A percentile compares a stretch with the other conserved stretches of the same genome.
These are phyloP conservation scores for Ganoderma meredithae DNA, from an alignment of 1,284 basidiomycete species.

Conservation along the genomic window DNA sequence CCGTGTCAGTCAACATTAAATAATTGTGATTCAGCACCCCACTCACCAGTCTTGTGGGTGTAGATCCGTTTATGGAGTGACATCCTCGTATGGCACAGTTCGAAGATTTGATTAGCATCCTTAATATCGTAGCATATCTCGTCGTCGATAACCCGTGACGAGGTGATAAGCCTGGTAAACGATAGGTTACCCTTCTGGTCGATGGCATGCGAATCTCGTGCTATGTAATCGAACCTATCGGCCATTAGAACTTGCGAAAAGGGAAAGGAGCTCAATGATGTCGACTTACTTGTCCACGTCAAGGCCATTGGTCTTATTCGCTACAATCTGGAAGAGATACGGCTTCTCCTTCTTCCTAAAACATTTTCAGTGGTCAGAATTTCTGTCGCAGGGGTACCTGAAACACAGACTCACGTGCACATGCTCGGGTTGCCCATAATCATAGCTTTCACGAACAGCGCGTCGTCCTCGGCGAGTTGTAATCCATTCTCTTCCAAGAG, in stretches of 20 bases:
- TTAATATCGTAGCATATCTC: slow-evolving; percentile 84
- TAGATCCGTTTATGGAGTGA: slow-evolving; percentile 80
- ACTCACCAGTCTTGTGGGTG: slow-evolving; percentile 76
- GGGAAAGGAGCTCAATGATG: neutral
- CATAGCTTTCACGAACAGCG: slow-evolving; percentile 70
- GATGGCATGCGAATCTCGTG: slow-evolving; percentile 73
- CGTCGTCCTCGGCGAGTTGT: slow-evolving; percentile 51
- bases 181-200: slow-evolving; percentile 69
- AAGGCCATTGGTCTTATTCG: slow-evolving; percentile 78
- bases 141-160: slow-evolving; percentile 74
- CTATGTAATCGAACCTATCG: slow-evolving; percentile 78
- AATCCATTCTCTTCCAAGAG: slow-evolving; percentile 61
- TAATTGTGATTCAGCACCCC: neutral
- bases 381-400: neutral
- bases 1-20: neutral
- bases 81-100: slow-evolving; percentile 76
- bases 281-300: slow-evolving; percentile 79
- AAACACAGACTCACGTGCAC: slow-evolving; percentile 50
- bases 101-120: slow-evolving; percentile 76
- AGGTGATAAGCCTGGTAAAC: slow-evolving; percentile 69
- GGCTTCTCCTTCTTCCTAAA: slow-evolving; percentile 44
- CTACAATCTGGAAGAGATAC: slow-evolving; percentile 78
- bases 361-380: neutral
- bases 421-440: slow-evolving; percentile 62
- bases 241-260: neutral